Conservation (phyloP, 257 asterid species). For the Misopates orontium region DNA sequence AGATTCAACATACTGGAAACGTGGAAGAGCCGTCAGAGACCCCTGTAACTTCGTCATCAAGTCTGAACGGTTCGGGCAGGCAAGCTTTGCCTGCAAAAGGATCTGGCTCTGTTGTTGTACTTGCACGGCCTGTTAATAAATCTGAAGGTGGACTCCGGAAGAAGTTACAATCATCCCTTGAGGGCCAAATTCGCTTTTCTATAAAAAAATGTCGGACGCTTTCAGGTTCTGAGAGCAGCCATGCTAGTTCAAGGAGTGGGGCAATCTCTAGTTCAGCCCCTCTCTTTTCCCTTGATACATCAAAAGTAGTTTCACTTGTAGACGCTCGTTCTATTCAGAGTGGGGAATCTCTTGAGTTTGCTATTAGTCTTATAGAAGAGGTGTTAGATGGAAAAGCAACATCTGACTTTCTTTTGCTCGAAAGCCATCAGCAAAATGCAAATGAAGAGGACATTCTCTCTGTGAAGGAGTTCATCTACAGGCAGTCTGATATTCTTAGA, state of each 20-base stretch:
- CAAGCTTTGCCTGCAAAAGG: conserved; percentile 65
- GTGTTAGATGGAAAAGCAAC: conserved; percentile 79
- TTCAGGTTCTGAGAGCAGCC: conserved; percentile 70
- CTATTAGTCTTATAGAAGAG: conserved; percentile 70
- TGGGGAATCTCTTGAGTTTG: conserved; percentile 88
- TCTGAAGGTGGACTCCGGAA: conserved; percentile 70
- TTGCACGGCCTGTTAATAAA: conserved; percentile 71
- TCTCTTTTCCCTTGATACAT: conserved; percentile 85
- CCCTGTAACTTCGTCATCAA: conserved; percentile 42
- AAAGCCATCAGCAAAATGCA: conserved; percentile 59
- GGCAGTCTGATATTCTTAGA: conserved; percentile 75
- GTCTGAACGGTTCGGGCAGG: conserved; percentile 41
- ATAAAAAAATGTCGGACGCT: conserved; percentile 84
- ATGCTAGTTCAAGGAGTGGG: conserved; percentile 59
- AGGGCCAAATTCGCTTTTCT: conserved; percentile 90
- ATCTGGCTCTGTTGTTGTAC: conserved; percentile 74
- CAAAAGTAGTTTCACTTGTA: conserved; percentile 74
- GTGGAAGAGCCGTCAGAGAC: conserved; percentile 57
- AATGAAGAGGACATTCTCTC: conserved; percentile 72
- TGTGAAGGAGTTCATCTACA: conserved; percentile 76
- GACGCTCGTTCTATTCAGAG: conserved; percentile 57
- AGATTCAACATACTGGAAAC: conserved; percentile 47
- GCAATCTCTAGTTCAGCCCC: conserved; percentile 52
- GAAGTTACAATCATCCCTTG: conserved; percentile 94
- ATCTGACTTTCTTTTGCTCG: conserved; percentile 87